Evolutionary conservation across 495 filamentous ascomycete genomes (phyloP).

Genomic region (Lophium mytilinum): DNA sequence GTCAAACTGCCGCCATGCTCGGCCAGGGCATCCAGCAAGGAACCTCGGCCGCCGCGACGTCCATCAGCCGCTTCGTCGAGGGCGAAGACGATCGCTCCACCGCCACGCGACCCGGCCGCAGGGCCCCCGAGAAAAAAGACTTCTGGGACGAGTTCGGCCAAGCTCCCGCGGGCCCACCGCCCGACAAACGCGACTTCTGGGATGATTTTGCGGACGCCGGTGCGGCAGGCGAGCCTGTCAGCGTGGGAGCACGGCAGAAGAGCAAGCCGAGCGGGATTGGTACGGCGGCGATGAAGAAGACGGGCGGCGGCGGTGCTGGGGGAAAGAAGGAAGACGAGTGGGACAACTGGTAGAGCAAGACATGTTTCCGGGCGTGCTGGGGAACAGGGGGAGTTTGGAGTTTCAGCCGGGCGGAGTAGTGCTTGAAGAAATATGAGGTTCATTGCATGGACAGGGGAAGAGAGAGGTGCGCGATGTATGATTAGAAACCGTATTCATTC

Average conservation of each 20-base stretch:
- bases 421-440: too few species aligned
- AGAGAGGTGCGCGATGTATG: too few species aligned
- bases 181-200: slow-evolving; percentile 51
- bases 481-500: too few species aligned
- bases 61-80: slow-evolving; percentile 78
- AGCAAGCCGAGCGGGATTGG: slow-evolving; percentile 44
- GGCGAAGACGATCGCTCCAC: slow-evolving; percentile 36
- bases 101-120: neutral
- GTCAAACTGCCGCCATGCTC: slow-evolving; percentile 56
- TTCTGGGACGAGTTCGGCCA: slow-evolving; percentile 49
- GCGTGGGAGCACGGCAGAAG: slow-evolving; percentile 1
- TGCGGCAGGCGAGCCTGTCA: slow-evolving; percentile 8
- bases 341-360: slow-evolving; percentile 18
- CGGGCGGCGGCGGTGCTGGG: slow-evolving; percentile 33
- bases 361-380: neutral
- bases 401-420: neutral
- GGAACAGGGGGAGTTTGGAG: neutral
- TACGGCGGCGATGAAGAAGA: slow-evolving; percentile 60
- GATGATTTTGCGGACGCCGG: slow-evolving; percentile 50
- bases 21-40: slow-evolving; percentile 58
- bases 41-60: slow-evolving; percentile 62
- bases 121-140: slow-evolving; percentile 56
- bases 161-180: slow-evolving; percentile 26
- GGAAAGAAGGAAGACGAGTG: slow-evolving; percentile 27
- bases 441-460: too few species aligned